Conservation (phyloP, 805 yeast species). For the Starmera pachycereana region DNA sequence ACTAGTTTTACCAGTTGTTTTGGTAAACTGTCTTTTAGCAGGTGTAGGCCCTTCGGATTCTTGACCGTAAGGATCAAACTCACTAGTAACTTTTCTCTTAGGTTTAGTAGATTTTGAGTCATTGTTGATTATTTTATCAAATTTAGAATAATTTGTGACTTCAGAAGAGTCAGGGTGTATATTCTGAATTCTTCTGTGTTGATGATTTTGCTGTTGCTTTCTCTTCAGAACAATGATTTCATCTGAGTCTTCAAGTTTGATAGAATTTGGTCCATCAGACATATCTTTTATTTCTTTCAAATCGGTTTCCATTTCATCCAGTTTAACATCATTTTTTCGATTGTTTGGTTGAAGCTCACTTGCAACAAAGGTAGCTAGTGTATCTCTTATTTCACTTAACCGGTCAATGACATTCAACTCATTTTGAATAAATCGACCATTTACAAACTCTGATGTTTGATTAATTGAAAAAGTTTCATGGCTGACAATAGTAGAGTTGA, state of each 20-base stretch:
- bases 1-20: slow-evolving; percentile 13
- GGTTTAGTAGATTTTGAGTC: slow-evolving; percentile 7
- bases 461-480: too few relatives aligned
- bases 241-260: slow-evolving; percentile 5
- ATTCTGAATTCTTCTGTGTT: neutral
- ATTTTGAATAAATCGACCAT: too few relatives aligned
- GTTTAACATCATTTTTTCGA: neutral
- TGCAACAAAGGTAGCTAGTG: neutral
- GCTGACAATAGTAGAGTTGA: too few relatives aligned
- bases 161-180: slow-evolving; percentile 9
- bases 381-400: too few relatives aligned
- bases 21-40: slow-evolving; percentile 29
- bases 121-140: slow-evolving; percentile 30
- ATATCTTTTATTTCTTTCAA: slow-evolving; percentile 1
- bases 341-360: neutral
- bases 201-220: slow-evolving; percentile 7
- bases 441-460: too few relatives aligned
- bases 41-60: slow-evolving; percentile 41
- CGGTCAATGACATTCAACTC: too few relatives aligned
- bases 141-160: slow-evolving; percentile 34
- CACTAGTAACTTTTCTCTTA: slow-evolving; percentile 25
- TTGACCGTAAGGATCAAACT: slow-evolving; percentile 50
- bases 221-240: slow-evolving; percentile 32
- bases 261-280: slow-evolving; percentile 2
- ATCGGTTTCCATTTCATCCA: neutral